Evolutionary conservation across 73 alveolate species (phyloP), one percentile per base, ranked within the genome.

Genomic region (Paramecium pentaurelia): DNA sequence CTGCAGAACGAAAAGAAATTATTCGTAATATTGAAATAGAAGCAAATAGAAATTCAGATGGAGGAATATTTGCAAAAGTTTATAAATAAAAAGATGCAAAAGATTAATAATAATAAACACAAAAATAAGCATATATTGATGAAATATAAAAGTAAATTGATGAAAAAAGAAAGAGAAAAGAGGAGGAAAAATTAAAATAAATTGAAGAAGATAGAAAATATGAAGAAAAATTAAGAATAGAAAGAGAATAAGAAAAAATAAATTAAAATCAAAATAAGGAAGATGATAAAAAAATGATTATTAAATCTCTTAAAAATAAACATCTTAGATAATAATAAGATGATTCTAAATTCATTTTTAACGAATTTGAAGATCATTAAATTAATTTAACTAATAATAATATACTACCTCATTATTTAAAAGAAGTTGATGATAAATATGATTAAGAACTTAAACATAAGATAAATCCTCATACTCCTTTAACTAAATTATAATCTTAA

Each of bases 161-260:
- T 14, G 92, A 71, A 27, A 83, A 89, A 16, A 38, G 47, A 71
- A 36, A 20, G 32, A 71, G 27, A 25, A 89, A 71, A 89, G 94
- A 89, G 42, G 91, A 89, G 51, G 90, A 89, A 42, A 84, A 25
- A 3, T 27, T 16, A 89, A 89, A 47, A 58, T 27, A 89, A 28
- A 73, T 58, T 25, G 94, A 89, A 12, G 94, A 89, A 32, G 88
- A 89, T 59, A 8, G 28, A 45, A 89, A 89, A 51, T 71, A 47
- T 25, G 94, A 89, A 71, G 77, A 45, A 10, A 22, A 37, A 44
- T 22, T 80, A 3, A 42, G 44, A 47, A 11, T 71, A 16, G 94
- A 89, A 25, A 22, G 71, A 28, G 71, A 89, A 25, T 11, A 47
- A 28, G 71, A 89, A 47, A 71, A 45, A 18, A 27, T 58, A 25